A percentile compares a stretch with the other conserved stretches of the same genome.
Conservation (phyloP, 75 land plant species). For the Ceratopteris richardii region DNA sequence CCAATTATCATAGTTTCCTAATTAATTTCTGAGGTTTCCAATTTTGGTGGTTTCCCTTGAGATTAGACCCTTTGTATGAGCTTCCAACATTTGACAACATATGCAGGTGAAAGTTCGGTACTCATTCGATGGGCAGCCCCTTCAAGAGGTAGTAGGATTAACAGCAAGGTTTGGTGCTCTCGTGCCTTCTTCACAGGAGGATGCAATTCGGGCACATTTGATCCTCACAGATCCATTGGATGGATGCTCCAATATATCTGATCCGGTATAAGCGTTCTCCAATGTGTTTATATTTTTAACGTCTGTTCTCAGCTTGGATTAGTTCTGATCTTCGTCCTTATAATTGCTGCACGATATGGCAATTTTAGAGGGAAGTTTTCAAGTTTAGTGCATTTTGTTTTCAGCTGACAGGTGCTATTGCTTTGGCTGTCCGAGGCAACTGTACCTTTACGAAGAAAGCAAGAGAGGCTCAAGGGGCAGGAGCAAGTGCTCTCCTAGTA, state of each 20-base stretch:
- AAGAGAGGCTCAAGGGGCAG: slow-evolving; percentile 67
- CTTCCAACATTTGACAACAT: too few species aligned
- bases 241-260: slow-evolving; percentile 36
- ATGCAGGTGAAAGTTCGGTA: slow-evolving; percentile 77
- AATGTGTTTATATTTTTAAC: too few species aligned
- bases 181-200: slow-evolving; percentile 57
- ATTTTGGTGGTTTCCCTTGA: too few species aligned
- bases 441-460: slow-evolving; percentile 94
- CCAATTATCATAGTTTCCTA: too few species aligned
- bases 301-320: too few species aligned
- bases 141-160: slow-evolving; percentile 64
- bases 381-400: too few species aligned
- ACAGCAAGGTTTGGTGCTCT: slow-evolving; percentile 83
- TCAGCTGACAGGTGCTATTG: slow-evolving; percentile 53
- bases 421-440: slow-evolving; percentile 61
- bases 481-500: slow-evolving; percentile 70
- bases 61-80: too few species aligned
- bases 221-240: slow-evolving; percentile 54
- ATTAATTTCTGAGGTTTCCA: too few species aligned
- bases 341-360: too few species aligned
- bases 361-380: too few species aligned
- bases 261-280: slow-evolving; percentile 51
- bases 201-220: slow-evolving; percentile 48
- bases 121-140: slow-evolving; percentile 43
- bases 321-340: too few species aligned